A percentile compares a stretch with the other conserved stretches of the same genome.
Conservation (phyloP, 441 rosid species). For the Arabidopsis hybrid region DNA sequence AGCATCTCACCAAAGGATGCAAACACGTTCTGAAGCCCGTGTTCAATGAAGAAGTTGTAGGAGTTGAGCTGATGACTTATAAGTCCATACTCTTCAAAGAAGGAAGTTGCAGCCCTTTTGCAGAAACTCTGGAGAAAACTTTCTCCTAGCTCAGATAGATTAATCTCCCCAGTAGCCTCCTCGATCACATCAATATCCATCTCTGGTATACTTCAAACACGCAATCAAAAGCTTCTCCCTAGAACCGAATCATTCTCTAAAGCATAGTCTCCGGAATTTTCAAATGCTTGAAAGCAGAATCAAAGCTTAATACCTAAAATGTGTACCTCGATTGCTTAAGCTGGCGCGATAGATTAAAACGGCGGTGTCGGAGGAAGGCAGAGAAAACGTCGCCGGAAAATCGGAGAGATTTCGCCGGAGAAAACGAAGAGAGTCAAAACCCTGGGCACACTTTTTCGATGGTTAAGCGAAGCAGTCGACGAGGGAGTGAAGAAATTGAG, state of each 20-base stretch:
- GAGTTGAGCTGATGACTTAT: slow-evolving; percentile 89
- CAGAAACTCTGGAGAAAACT: slow-evolving; percentile 58
- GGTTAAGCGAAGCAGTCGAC: background rate
- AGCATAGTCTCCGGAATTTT: slow-evolving; percentile 1
- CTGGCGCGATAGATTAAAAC: background rate
- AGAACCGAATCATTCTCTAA: background rate
- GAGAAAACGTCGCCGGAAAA: slow-evolving; percentile 12
- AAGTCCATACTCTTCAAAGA: slow-evolving; percentile 73
- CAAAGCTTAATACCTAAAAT: slow-evolving; percentile 14
- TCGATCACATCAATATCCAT: slow-evolving; percentile 45
- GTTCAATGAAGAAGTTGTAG: slow-evolving; percentile 65
- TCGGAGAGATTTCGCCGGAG: background rate
- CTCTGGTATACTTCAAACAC: background rate
- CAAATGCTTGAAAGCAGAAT: slow-evolving; percentile 27
- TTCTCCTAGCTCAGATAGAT: slow-evolving; percentile 56
- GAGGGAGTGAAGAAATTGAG: background rate
- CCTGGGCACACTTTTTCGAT: background rate
- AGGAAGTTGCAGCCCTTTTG: slow-evolving; percentile 59
- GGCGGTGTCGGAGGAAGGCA: background rate
- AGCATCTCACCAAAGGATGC: slow-evolving; percentile 67
- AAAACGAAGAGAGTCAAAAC: slow-evolving; percentile 14
- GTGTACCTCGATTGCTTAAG: background rate
- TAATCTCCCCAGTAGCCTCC: slow-evolving; percentile 44
- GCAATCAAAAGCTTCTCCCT: background rate
- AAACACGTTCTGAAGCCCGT: slow-evolving; percentile 69